Percentiles rank a stretch among this genome's conserved stretches.
Evolutionary conservation across 1,284 basidiomycete species (phyloP).

Genomic region (Mycosarcoma maydis): DNA sequence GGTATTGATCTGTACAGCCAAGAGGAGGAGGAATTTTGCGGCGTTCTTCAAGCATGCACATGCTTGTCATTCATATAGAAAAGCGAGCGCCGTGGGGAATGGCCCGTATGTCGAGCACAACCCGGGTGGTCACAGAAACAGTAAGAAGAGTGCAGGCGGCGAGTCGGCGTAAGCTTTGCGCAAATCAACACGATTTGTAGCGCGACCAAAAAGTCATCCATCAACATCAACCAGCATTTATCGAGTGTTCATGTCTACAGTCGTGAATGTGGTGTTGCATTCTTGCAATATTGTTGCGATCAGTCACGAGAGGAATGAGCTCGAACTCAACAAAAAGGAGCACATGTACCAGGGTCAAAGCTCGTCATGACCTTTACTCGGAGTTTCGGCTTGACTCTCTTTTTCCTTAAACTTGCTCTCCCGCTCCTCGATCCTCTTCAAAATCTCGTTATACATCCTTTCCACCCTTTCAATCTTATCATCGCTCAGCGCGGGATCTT

Average conservation of each 20-base stretch:
- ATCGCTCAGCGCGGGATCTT: conserved; percentile 26
- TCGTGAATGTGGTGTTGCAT: too few species aligned
- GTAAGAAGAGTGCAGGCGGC: conserved; percentile 19
- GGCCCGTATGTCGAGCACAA: conserved; percentile 53
- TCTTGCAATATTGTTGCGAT: too few species aligned
- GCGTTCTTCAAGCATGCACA: conserved; percentile 56
- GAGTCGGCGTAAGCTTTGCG: too few species aligned
- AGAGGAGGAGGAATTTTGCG: conserved; percentile 49
- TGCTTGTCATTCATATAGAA: conserved; percentile 47
- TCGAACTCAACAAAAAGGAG: too few species aligned
- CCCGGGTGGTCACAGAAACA: conserved; percentile 38
- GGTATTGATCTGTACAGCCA: conserved; percentile 54
- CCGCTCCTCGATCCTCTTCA: conserved; percentile 29
- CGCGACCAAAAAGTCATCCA: too few species aligned
- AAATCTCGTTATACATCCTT: conserved; percentile 39
- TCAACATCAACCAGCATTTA: too few species aligned
- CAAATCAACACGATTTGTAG: too few species aligned
- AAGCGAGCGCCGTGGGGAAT: conserved; percentile 46
- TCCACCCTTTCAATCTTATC: conserved; percentile 41
- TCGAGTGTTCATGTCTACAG: too few species aligned
- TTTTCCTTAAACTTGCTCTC: conserved; percentile 14
- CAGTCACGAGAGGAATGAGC: too few species aligned
- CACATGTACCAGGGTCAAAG: conserved; percentile 2
- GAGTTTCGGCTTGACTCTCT: not conserved
- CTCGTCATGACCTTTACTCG: conserved; percentile 17